Base-by-base conservation (phyloP, 1,284 basidiomycete genomes). In the Cutaneotrichosporon mucoides region DNA sequence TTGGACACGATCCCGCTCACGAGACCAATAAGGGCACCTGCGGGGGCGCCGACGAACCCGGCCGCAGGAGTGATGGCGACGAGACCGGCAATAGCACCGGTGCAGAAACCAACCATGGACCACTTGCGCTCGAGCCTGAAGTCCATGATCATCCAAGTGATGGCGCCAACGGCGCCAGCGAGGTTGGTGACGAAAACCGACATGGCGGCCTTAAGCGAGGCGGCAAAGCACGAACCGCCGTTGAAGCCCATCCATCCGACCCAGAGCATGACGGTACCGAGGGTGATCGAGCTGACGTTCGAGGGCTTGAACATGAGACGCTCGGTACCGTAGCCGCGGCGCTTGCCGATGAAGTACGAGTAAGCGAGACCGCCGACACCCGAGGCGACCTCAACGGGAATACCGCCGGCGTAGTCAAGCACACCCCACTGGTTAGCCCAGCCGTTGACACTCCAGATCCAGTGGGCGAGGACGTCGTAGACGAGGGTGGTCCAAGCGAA, bases 381-480 rank as follows among this genome's bases (percentile, higher is more conserved):
- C 58, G 89, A 92, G 52, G 88, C 88, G 66, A 96, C 92, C 77
- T 97, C 92, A 68, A 96, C 91, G 37, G 93, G 93, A 7, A 90
- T 91, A 46, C 92, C 92, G 52, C 92, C 91, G 82, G 80, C 75
- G 62, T 75, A 63, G 49, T 96, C 92, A 47, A 93, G 82, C 7
- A 93, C 90, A 33, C 92, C 92, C 88, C 89, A 93, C 68, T 87
- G 88, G 77, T 85, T 86, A 0, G 85, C 92, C 92, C 92, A 97
- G 8, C 93, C 92, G 63, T 86, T 84, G 0, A 80, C 70, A 55
- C 82, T 83, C 88, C 89, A 91, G 34, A 85, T 83, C 88, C 88
- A 89, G 70, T 84, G 86, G 5, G 87, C 87, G 47, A 92, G 79
- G 1, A 89, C 88, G 67, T 88, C 89, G 72, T 92, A 92, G 2